Conservation (phyloP, 2,329 filamentous ascomycete genomes). For the Chrysosphaeria jannelii region DNA sequence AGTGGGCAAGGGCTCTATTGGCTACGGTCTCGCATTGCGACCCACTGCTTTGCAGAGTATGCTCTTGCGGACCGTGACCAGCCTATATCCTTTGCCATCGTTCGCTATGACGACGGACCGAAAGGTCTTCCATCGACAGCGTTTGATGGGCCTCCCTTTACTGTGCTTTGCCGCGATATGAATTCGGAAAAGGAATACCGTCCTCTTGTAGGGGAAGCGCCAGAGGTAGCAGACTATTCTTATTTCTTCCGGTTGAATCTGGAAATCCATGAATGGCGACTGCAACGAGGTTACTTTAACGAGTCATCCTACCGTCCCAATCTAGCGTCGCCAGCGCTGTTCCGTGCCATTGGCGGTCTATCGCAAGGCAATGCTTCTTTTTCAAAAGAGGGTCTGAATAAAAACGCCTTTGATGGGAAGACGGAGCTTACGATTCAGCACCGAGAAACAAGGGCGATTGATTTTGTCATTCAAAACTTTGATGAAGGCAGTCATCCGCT, state of each 20-base stretch:
- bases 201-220: constrained; percentile 15
- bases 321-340: constrained; percentile 16
- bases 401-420: constrained; percentile 13
- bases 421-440: constrained; percentile 31
- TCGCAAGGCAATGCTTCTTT: constrained; percentile 14
- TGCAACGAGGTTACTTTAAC: constrained; percentile 28
- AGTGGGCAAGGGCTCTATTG: constrained; percentile 23
- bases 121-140: constrained; percentile 8
- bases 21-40: constrained; percentile 30
- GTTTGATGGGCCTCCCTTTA: constrained; percentile 8
- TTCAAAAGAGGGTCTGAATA: constrained; percentile 20
- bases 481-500: constrained; percentile 6
- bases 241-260: constrained; percentile 26
- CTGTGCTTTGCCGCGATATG: constrained; percentile 19
- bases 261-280: constrained; percentile 24
- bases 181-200: constrained; percentile 11
- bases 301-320: constrained; percentile 20
- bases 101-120: constrained; percentile 12
- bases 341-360: constrained; percentile 17
- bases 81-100: constrained; percentile 16
- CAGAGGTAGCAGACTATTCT: constrained; percentile 16
- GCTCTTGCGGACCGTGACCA: constrained; percentile 13
- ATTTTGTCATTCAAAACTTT: constrained; percentile 25
- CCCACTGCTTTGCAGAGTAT: constrained; percentile 24
- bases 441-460: constrained; percentile 27